Evolutionary conservation across 1,284 basidiomycete genomes (phyloP).

Genomic region (Pseudozyma thailandica): DNA sequence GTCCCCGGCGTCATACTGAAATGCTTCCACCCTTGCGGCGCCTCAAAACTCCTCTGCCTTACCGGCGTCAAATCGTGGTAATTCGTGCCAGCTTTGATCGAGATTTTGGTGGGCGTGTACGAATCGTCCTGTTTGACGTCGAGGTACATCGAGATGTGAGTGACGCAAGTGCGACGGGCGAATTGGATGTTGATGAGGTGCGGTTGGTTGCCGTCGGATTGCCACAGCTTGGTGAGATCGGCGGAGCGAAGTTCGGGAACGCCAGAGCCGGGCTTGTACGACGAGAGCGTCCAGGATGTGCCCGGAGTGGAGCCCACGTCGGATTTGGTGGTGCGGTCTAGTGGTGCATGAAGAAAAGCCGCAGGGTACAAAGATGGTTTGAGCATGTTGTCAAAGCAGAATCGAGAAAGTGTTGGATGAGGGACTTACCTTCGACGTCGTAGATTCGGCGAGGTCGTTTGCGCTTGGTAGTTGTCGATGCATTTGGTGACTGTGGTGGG

Average conservation of each 20-base stretch:
- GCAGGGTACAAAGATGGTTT: neutral
- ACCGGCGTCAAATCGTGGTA: slow-evolving; percentile 89
- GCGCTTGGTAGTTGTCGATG: slow-evolving; percentile 6
- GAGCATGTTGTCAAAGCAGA: neutral
- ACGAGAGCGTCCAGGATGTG: slow-evolving; percentile 96
- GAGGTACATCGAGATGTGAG: slow-evolving; percentile 86
- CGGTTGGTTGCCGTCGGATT: slow-evolving; percentile 97
- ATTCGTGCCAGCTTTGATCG: slow-evolving; percentile 90
- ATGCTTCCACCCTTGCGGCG: slow-evolving; percentile 91
- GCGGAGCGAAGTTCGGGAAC: slow-evolving; percentile 88
- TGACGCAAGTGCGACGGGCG: slow-evolving; percentile 85
- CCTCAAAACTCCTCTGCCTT: slow-evolving; percentile 53
- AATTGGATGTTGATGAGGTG: slow-evolving; percentile 96
- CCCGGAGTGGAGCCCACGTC: slow-evolving; percentile 62
- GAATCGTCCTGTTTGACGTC: slow-evolving; percentile 91
- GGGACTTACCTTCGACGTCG: slow-evolving; percentile 31
- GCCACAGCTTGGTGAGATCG: slow-evolving; percentile 95
- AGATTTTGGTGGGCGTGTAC: slow-evolving; percentile 91
- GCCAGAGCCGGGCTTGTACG: slow-evolving; percentile 95
- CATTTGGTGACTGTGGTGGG: neutral
- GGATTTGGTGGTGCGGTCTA: slow-evolving; percentile 57
- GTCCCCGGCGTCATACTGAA: slow-evolving; percentile 78
- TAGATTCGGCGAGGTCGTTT: slow-evolving; percentile 31
- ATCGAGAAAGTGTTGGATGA: neutral
- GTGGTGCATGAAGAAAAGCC: neutral